Evolutionary conservation across 2,329 filamentous ascomycete species (phyloP), one percentile per base, ranked within the genome.

Genomic region (Byssochlamys sp.): DNA sequence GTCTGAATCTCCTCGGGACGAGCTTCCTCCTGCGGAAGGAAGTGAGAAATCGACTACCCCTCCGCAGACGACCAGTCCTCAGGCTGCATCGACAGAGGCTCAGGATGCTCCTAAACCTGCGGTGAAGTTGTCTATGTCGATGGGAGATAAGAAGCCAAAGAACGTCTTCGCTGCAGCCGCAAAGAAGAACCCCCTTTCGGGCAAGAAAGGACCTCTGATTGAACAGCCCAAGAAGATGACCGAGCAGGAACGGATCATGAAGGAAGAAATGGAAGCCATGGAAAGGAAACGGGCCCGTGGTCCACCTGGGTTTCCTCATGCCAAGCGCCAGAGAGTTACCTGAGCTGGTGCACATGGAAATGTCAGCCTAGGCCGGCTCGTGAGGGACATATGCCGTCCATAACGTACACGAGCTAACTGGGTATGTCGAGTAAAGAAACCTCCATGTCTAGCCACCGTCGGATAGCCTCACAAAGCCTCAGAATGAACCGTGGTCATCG

Each of bases 211-310:
- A 10, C 74, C 82, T 2, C 69, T 71, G 24, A 69, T 73, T 57
- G 84, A 84, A 60, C 81, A 81, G 56, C 85, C 84, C 1, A 90
- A 89, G 78, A 94, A 89, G 67, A 92, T 95, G 82, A 92, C 88
- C 66, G 90, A 95, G 69, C 87, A 86, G 2, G 90, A 92, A 73
- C 82, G 87, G 55, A 95, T 94, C 66, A 96, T 95, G 91, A 89
- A 87, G 72, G 87, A 89, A 65, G 88, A 91, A 68, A 72, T 74
- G 70, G 71, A 73, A 56, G 67, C 70, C 33, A 80, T 90, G 73
- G 87, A 90, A 65, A 79, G 81, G 62, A 91, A 90, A 69, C 79
- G 86, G 57, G 73, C 78, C 33, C 66, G 66, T 52, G 63, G 61
- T 12, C 63, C 62, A 7, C 64, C 67, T 14, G 69, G 66, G 2